Base-by-base conservation (phyloP, 2,329 filamentous ascomycete species). In the Emmonsiellopsis sp. region DNA sequence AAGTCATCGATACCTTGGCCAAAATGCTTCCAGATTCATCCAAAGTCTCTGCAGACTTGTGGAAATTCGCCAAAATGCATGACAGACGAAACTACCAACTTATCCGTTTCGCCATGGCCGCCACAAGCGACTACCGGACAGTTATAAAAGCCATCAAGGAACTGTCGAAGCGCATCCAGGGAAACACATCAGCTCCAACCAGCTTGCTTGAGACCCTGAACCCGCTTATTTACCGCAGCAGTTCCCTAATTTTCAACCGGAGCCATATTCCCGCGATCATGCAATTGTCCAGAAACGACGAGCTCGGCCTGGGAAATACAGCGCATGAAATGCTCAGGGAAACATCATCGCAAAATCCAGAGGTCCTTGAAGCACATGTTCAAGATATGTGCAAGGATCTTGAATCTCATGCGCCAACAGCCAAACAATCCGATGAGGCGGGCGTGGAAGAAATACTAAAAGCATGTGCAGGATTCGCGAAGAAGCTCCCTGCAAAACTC, bases 261-360 rank as follows among this genome's bases (percentile, higher is more conserved):
- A 97, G 92, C 66, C 91, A 98, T 66, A 84, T 98, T 15, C 84
- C 91, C 2, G 84, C 89, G 0, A 92, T 97, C 58, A 88, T 97
- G 75, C 85, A 90, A 54, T 87, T 86, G 63, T 90, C 91, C 9
- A 85, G 89, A 63, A 91, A 83, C 8, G 86, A 96, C 64, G 86
- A 91, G 63, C 83, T 87, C 48, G 85, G 84, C 0, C 76, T 96
- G 48, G 88, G 86, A 5, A 75, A 80, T 16, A 83, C 87, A 11
- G 92, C 93, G 1, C 90, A 96, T 64, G 88, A 95, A 64, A 79
- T 97, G 51, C 79, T 97, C 47, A 92, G 89, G 63, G 88, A 96
- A 65, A 95, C 97, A 32, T 97, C 93, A 0, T 84, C 88, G 51
- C 82, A 84, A 45, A 93, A 93, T 58, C 91, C 93, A 0, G 87